Conservation (phyloP, 345 rosid genomes). For the Hypericum androsaemum region DNA sequence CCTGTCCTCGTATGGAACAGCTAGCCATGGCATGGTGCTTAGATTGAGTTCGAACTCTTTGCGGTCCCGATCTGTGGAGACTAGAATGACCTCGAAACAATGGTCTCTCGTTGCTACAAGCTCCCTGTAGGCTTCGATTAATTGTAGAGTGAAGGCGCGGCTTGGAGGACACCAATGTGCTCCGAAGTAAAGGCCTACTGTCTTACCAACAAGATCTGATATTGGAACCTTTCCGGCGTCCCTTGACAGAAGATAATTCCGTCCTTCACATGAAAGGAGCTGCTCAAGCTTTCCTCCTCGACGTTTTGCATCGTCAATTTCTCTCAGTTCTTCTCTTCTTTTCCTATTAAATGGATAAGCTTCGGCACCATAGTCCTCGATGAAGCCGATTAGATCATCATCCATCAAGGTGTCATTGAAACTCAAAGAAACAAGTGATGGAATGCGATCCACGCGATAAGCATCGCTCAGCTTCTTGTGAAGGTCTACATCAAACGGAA, state of each 20-base stretch:
- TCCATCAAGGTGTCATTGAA: conserved; percentile 31
- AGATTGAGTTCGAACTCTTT: conserved; percentile 44
- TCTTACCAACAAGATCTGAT: conserved; percentile 60
- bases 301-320: conserved; percentile 45
- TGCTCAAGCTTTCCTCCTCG: conserved; percentile 50
- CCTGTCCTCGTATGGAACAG: conserved; percentile 61
- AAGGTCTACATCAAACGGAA: conserved; percentile 43
- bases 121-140: conserved; percentile 44
- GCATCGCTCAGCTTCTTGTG: conserved; percentile 30
- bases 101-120: conserved; percentile 20
- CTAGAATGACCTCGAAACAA: conserved; percentile 44
- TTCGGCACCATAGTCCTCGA: conserved; percentile 66
- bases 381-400: conserved; percentile 47
- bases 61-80: conserved; percentile 58
- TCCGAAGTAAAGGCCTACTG: conserved; percentile 65
- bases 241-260: conserved; percentile 14
- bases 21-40: conserved; percentile 66
- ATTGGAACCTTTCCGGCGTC: conserved; percentile 5
- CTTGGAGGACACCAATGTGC: conserved; percentile 80
- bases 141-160: conserved; percentile 54
- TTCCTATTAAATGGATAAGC: conserved; percentile 60
- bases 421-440: conserved; percentile 43
- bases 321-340: conserved; percentile 51
- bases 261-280: conserved; percentile 40
- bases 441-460: conserved; percentile 44